Conservation (phyloP, 805 yeast genomes). For the Saccharomycopsis amapae region DNA sequence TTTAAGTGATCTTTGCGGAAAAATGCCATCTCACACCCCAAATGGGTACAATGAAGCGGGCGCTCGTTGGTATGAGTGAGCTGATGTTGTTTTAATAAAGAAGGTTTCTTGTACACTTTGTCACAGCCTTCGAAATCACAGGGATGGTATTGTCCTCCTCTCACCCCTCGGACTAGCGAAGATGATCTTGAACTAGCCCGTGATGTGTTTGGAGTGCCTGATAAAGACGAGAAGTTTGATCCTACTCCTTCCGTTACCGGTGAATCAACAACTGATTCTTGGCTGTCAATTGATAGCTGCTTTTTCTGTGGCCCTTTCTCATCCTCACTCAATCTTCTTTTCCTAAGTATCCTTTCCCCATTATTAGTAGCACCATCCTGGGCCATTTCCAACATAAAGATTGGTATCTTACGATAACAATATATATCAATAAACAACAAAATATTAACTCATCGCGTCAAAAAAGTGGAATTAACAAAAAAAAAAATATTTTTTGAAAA, state of each 20-base stretch:
- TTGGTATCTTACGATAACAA: no score
- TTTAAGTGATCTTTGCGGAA: conserved; percentile 73
- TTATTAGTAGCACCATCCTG: no score
- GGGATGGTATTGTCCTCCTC: conserved; percentile 25
- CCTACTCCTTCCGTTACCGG: no score
- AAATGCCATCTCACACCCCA: conserved; percentile 57
- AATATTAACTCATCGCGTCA: no score
- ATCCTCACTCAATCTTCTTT: no score
- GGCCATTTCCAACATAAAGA: no score
- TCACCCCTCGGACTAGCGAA: background rate
- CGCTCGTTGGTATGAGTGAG: conserved; percentile 72
- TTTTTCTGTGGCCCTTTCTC: no score
- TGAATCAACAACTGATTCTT: no score
- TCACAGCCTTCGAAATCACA: conserved; percentile 65
- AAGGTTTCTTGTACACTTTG: conserved; percentile 75
- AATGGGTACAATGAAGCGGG: conserved; percentile 56
- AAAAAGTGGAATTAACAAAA: background rate
- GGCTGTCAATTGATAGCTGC: no score
- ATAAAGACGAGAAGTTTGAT: background rate
- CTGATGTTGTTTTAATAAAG: conserved; percentile 74
- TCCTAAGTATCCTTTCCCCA: no score
- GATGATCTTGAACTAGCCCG: background rate
- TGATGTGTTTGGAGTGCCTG: background rate
- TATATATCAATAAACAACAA: no score
- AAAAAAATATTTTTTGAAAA: no score